Evolutionary conservation across 192 early-diverging fungal genomes (phyloP), one percentile per base, ranked within the genome.

Genomic region (Gonapodya sp.): DNA sequence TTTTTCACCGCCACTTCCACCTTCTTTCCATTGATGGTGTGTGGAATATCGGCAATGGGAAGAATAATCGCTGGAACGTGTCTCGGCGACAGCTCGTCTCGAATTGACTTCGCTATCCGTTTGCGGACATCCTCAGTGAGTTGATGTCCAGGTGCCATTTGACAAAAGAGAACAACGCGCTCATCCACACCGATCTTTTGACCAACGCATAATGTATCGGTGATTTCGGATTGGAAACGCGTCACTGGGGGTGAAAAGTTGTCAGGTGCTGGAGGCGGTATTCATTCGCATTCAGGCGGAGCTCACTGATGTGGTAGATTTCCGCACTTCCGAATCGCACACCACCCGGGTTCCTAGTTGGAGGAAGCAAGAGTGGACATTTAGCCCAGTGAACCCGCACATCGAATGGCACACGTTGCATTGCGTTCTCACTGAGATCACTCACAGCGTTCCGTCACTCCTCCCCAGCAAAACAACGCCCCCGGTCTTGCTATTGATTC

Each of bases 11-110:
- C 96, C 35, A 99, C 92, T 84, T 99, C 97, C 14, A 98, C 96
- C 86, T 98, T 98, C 82, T 99, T 99, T 37, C 97, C 96, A 74
- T 95, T 98, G 80, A 95, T 88, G 0, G 97, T 99, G 86, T 98
- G 94, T 37, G 97, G 97, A 84, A 99, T 96, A 74, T 94, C 94
- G 1, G 84, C 81, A 77, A 93, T 92, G 2, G 90, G 87, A 73
- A 98, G 86, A 36, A 97, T 89, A 33, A 96, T 85, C 2, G 95
- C 93, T 1, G 97, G 97, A 0, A 98, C 95, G 85, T 99, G 97
- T 0, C 96, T 86, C 18, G 95, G 92, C 31, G 94, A 96, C n/a
- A 98, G 87, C 81, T 93, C 92, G 77, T 85, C 87, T 35, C 96
- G 90, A 81, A 99, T 97, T 37, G 90, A 89, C 1, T 83, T 79